These are phyloP conservation scores for Chalciporus pseudorubinellus DNA, from an alignment of 768 basidiomycete species.

Conservation along the genomic window DNA sequence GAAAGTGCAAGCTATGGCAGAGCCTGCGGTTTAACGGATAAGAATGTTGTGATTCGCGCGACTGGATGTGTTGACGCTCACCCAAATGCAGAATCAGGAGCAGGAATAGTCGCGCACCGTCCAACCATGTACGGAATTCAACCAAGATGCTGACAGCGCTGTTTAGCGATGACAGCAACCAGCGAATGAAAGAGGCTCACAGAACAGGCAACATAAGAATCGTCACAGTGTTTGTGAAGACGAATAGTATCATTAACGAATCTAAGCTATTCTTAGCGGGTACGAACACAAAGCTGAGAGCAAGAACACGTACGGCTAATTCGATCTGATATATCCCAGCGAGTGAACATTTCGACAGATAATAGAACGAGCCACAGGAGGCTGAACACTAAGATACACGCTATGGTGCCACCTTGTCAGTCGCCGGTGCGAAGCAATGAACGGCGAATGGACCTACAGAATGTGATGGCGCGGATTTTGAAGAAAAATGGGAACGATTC, in stretches of 20 bases:
- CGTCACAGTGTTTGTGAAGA: constrained; percentile 40
- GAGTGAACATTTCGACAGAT: constrained; percentile 43
- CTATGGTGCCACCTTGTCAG: constrained; percentile 28
- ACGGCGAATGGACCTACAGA: constrained; percentile 21
- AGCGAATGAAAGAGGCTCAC: constrained; percentile 31
- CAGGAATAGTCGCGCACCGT: constrained; percentile 48
- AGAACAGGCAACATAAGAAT: constrained; percentile 41
- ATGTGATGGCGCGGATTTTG: constrained; percentile 28
- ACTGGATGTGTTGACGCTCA: constrained; percentile 20
- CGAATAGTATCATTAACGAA: constrained; percentile 44
- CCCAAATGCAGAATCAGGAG: constrained; percentile 47
- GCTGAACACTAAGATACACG: constrained; percentile 41
- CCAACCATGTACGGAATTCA: constrained; percentile 51
- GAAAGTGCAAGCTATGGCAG: constrained; percentile 41
- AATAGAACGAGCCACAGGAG: constrained; percentile 50
- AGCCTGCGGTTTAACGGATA: constrained; percentile 29
- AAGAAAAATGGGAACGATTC: constrained; percentile 32
- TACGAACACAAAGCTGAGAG: background rate
- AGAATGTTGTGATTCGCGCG: background rate
- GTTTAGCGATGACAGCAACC: background rate
- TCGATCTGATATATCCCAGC: constrained; percentile 45
- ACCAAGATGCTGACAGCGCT: constrained; percentile 39
- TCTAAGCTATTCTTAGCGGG: background rate
- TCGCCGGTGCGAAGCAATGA: background rate
- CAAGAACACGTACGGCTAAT: constrained; percentile 42